A percentile compares a stretch with the other conserved stretches of the same genome.
Evolutionary conservation across 2,329 filamentous ascomycete genomes (phyloP).

Genomic region (Aspergillus latus): DNA sequence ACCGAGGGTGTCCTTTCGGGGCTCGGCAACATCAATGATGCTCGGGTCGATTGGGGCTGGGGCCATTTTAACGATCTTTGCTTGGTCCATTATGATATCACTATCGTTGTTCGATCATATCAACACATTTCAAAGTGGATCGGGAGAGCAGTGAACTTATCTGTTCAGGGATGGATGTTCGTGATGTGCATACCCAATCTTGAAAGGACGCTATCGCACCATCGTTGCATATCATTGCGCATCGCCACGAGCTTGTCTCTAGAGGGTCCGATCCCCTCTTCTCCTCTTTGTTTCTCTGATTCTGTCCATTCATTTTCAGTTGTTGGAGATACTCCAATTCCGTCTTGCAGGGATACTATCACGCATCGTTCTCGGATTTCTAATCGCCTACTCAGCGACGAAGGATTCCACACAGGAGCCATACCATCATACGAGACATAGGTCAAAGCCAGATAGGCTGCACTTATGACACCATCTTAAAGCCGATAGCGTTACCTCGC

Average conservation of each 20-base stretch:
- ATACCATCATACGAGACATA: not conserved
- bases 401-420: not conserved
- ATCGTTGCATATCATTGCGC: constrained; percentile 31
- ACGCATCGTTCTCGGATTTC: constrained; percentile 2
- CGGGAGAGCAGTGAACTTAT: not conserved
- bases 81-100: not conserved
- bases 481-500: not conserved
- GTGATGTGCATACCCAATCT: not conserved
- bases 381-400: constrained; percentile 5
- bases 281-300: not conserved
- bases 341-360: constrained; percentile 28
- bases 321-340: constrained; percentile 13
- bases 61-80: constrained; percentile 44
- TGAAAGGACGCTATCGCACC: constrained; percentile 29
- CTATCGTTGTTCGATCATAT: not conserved
- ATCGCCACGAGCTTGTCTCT: constrained; percentile 11
- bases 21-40: constrained; percentile 64
- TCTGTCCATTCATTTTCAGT: constrained; percentile 2
- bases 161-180: not conserved
- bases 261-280: constrained; percentile 8
- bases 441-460: not conserved
- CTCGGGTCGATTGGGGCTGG: constrained; percentile 61
- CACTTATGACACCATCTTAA: constrained; percentile 4
- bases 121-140: too few species aligned
- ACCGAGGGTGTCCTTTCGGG: constrained; percentile 63